Base-by-base conservation (phyloP, 1,284 basidiomycete genomes). In the Volvariella surrecta region DNA sequence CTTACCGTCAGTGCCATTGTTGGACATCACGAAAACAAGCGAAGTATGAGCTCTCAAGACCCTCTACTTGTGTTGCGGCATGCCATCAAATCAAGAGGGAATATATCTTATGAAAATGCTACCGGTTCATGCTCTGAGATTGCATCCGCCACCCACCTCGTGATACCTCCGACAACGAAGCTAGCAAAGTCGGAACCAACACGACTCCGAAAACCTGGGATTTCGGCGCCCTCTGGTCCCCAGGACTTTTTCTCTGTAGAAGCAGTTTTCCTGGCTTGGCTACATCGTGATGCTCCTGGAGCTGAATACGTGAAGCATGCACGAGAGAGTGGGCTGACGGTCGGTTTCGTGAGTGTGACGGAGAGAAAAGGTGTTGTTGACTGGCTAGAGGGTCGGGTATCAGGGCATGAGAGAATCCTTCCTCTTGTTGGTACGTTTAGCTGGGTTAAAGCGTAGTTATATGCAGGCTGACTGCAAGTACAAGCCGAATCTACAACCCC, bases 281-380 rank as follows among this genome's bases (percentile, higher is more conserved):
- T 79, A 1, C 70, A 86, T 32, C 71, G 77, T 39, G 85, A 89
- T 56, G 75, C 76, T 0, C 70, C 77, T 1, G 77, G 81, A 28
- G 85, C 82, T 18, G 89, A 93, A 53, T 96, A 95, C 62, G 81
- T 94, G 74, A 83, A 82, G 60, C 82, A 87, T 53, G 82, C 82
- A 2, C 72, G 89, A 48, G 82, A 87, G 53, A 74, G 71, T 43
- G 85, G 85, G 1, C 63, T 90, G 21, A 69, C 73, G 1, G 72
- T 78, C 21, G 81, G 82, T 0, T 89, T 90, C 57, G 88, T 95
- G 35, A 82, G 86, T 54, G 80, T 90, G 32, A 89, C 89, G 1
- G 91, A 94, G 62, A 70, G 91, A 48, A 88, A 87, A 62, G 71
- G 70, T 32, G 78, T 94, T 0, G 76, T 89, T 19, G 89, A 92